Evolutionary conservation across 2,329 filamentous ascomycete genomes (phyloP).

Genomic region (Fusarium fujikuroi): DNA sequence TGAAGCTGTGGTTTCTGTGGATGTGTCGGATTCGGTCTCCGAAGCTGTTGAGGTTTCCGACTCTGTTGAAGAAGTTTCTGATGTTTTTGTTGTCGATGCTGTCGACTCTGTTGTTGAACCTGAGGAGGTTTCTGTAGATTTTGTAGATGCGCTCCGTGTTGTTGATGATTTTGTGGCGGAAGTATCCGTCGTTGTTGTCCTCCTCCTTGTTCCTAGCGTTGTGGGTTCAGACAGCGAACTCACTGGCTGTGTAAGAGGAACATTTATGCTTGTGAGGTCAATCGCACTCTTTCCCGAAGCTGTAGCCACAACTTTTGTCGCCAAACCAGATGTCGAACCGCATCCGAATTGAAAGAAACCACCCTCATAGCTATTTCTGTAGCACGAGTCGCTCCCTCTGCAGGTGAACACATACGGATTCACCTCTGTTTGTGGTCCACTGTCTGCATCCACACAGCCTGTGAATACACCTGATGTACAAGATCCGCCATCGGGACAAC

Average conservation of each 20-base stretch:
- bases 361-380: slow-evolving; percentile 64
- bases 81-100: not conserved
- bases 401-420: slow-evolving; percentile 70
- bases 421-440: slow-evolving; percentile 59
- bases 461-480: slow-evolving; percentile 69
- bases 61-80: slow-evolving; percentile 22
- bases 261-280: slow-evolving; percentile 52
- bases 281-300: slow-evolving; percentile 54
- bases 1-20: slow-evolving; percentile 26
- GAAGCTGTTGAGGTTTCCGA: slow-evolving; percentile 22
- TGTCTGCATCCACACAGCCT: slow-evolving; percentile 64
- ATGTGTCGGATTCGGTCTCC: slow-evolving; percentile 21
- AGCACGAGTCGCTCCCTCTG: slow-evolving; percentile 62
- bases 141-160: slow-evolving; percentile 13
- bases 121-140: slow-evolving; percentile 19
- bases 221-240: slow-evolving; percentile 55
- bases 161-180: slow-evolving; percentile 17
- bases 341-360: slow-evolving; percentile 69
- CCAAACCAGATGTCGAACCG: slow-evolving; percentile 59
- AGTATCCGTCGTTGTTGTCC: slow-evolving; percentile 16
- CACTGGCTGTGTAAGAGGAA: slow-evolving; percentile 54
- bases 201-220: slow-evolving; percentile 49
- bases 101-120: slow-evolving; percentile 3
- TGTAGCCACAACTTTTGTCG: slow-evolving; percentile 59
- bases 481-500: slow-evolving; percentile 62